phyloP scores from a whole-genome alignment of 306 rosid species.

The Arachis hypogaea region DNA sequence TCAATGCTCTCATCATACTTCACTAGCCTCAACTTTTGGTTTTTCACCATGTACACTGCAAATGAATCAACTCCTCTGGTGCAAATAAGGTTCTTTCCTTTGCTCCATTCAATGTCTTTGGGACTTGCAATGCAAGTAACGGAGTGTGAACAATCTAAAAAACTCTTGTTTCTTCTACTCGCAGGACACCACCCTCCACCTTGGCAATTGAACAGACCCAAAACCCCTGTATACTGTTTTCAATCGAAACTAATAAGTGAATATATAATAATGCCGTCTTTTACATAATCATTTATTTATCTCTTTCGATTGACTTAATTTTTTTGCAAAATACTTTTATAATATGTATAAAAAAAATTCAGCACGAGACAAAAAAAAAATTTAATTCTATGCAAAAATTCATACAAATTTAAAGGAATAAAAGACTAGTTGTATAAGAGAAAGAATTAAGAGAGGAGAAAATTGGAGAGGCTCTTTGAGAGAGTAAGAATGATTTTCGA shows the following conservation, averaged over 20 bases:
- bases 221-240: slow-evolving; percentile 62
- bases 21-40: slow-evolving; percentile 56
- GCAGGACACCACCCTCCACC: slow-evolving; percentile 85
- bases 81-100: slow-evolving; percentile 50
- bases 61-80: slow-evolving; percentile 46
- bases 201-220: slow-evolving; percentile 79
- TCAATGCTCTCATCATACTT: slow-evolving; percentile 49
- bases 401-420: no score
- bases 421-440: no score
- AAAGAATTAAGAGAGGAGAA: no score
- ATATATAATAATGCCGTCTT: neutral
- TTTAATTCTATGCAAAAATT: no score
- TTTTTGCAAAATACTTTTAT: no score
- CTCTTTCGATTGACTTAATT: no score
- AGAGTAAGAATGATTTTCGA: no score
- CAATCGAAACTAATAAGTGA: slow-evolving; percentile 19
- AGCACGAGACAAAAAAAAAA: no score
- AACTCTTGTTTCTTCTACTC: slow-evolving; percentile 57
- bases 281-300: no score
- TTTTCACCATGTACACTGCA: slow-evolving; percentile 57
- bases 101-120: slow-evolving; percentile 65
- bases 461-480: no score
- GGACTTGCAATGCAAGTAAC: slow-evolving; percentile 58
- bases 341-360: no score
- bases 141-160: slow-evolving; percentile 45